phyloP scores from a whole-genome alignment of 257 asterid species.

The Petrea volubilis region DNA sequence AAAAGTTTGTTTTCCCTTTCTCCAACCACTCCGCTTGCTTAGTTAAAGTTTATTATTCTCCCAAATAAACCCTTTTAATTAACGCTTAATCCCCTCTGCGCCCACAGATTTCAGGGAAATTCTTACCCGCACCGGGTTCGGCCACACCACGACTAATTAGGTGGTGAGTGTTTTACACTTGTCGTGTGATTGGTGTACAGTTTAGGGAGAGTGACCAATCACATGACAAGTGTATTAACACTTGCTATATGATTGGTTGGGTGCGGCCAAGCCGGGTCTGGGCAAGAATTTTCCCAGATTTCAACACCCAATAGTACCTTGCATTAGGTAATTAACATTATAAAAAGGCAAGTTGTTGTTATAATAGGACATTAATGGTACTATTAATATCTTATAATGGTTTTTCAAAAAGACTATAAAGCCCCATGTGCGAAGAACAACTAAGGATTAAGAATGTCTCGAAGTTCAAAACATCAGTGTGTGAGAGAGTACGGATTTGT shows the following conservation, averaged over 20 bases:
- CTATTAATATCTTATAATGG: neutral
- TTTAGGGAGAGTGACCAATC: no score
- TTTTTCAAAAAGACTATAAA: neutral
- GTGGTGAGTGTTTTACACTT: no score
- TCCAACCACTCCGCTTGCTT: neutral
- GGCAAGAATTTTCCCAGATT: no score
- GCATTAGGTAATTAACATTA: neutral
- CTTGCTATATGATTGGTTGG: no score
- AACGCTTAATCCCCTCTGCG: neutral
- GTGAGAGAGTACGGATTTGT: slow-evolving; percentile 27
- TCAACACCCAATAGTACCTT: no score
- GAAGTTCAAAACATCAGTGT: slow-evolving; percentile 16
- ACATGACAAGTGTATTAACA: no score
- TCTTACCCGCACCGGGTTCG: no score
- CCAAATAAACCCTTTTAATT: neutral
- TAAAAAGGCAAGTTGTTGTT: neutral
- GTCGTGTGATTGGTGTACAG: no score
- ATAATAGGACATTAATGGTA: neutral
- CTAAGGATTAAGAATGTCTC: slow-evolving; percentile 20
- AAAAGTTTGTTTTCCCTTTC: slow-evolving; percentile 17
- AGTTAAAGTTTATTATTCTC: neutral
- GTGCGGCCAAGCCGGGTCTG: no score
- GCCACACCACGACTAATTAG: no score
- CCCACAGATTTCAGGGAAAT: slow-evolving; percentile 30
- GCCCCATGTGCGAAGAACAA: slow-evolving; percentile 16